These are phyloP conservation scores for Pseudogymnoascus verrucosus DNA, from an alignment of 2,329 filamentous ascomycete species.

Conservation along the genomic window DNA sequence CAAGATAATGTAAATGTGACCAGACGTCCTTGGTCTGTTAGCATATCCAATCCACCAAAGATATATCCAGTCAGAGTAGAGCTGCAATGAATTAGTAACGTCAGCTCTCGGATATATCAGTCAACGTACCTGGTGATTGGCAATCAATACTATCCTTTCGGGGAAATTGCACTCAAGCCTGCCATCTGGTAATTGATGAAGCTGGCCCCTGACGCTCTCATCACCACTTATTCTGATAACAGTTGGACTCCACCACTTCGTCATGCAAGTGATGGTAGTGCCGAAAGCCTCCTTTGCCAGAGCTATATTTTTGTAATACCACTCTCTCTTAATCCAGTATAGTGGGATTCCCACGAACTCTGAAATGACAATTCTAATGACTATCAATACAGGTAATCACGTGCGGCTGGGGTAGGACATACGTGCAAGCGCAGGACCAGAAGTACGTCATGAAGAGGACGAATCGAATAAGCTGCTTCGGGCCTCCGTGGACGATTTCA, in stretches of 20 bases:
- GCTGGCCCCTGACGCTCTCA: slow-evolving; percentile 67
- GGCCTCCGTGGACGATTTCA: slow-evolving; percentile 25
- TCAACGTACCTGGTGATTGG: slow-evolving; percentile 65
- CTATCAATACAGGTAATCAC: slow-evolving; percentile 9
- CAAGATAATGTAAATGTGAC: slow-evolving; percentile 81
- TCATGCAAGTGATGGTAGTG: slow-evolving; percentile 69
- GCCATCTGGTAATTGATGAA: slow-evolving; percentile 61
- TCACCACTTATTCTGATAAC: slow-evolving; percentile 77
- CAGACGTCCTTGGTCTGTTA: slow-evolving; percentile 65
- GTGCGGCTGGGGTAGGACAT: slow-evolving; percentile 14
- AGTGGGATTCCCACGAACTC: slow-evolving; percentile 70
- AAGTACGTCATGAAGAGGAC: slow-evolving; percentile 24
- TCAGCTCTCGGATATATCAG: slow-evolving; percentile 15
- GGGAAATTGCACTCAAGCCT: slow-evolving; percentile 72
- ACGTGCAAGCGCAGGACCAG: slow-evolving; percentile 23
- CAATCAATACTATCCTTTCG: slow-evolving; percentile 72
- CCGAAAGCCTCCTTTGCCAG: slow-evolving; percentile 81
- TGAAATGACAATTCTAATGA: slow-evolving; percentile 54
- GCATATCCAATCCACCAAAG: slow-evolving; percentile 93
- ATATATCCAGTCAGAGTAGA: slow-evolving; percentile 89
- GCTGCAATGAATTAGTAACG: slow-evolving; percentile 31
- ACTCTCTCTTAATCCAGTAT: slow-evolving; percentile 66
- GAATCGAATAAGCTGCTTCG: slow-evolving; percentile 23
- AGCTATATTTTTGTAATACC: slow-evolving; percentile 81
- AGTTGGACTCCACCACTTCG: slow-evolving; percentile 81